phyloP scores from a whole-genome alignment of 2,329 filamentous ascomycete species.

The Microdochium bolleyi region DNA sequence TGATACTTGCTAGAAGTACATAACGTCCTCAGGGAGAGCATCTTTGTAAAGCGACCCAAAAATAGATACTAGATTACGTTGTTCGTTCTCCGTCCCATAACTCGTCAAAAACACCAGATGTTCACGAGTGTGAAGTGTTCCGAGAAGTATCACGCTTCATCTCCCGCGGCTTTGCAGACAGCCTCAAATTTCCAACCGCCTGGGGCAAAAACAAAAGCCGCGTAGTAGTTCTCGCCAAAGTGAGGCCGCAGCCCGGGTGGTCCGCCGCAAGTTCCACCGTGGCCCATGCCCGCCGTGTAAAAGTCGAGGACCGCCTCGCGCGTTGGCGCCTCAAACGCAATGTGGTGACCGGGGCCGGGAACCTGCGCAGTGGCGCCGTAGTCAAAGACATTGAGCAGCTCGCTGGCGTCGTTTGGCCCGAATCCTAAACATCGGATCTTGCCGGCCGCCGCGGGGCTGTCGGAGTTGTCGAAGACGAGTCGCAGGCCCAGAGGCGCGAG shows the following conservation, averaged over 20 bases:
- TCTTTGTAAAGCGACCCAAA: too few relatives aligned
- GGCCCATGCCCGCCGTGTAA: constrained; percentile 15
- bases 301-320: constrained; percentile 19
- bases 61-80: too few relatives aligned
- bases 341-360: constrained; percentile 19
- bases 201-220: constrained; percentile 22
- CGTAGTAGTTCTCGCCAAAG: constrained; percentile 23
- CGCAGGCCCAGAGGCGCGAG: constrained; percentile 16
- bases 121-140: neutral
- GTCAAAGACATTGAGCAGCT: constrained; percentile 21
- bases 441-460: constrained; percentile 12
- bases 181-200: constrained; percentile 24
- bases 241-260: constrained; percentile 18
- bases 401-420: constrained; percentile 15
- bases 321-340: constrained; percentile 23
- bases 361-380: constrained; percentile 10
- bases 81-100: neutral
- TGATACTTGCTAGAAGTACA: too few relatives aligned
- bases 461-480: constrained; percentile 14
- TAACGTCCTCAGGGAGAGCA: too few relatives aligned
- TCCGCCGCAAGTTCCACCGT: constrained; percentile 19
- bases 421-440: constrained; percentile 17
- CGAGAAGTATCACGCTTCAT: neutral
- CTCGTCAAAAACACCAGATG: neutral
- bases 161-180: constrained; percentile 11